Evolutionary conservation across 208 protist genomes (phyloP).

Genomic region (Angomonas ambiguus): DNA sequence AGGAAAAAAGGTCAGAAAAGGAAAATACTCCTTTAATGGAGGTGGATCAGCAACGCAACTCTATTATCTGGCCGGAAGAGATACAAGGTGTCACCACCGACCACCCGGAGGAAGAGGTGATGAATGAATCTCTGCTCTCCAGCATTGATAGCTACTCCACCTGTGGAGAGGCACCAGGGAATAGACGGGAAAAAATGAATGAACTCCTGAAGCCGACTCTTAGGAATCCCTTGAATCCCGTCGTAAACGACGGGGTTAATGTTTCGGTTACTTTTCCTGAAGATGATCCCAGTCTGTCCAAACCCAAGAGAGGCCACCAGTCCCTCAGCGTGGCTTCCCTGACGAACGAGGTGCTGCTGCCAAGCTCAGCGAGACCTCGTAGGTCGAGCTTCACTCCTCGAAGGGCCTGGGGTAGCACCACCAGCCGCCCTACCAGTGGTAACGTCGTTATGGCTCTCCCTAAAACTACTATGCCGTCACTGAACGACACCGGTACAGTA

Average conservation of each 20-base stretch:
- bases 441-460: background rate
- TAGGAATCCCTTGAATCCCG: background rate
- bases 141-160: conserved; percentile 10
- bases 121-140: conserved; percentile 18
- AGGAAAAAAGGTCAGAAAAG: background rate
- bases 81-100: background rate
- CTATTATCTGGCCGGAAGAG: background rate
- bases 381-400: background rate
- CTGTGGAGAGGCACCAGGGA: background rate
- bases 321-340: background rate
- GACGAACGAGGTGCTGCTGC: background rate
- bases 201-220: too few relatives aligned
- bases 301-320: background rate
- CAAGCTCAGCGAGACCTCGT: background rate
- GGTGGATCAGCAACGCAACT: background rate
- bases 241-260: background rate
- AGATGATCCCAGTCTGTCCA: background rate
- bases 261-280: background rate
- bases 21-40: background rate
- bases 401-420: background rate
- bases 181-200: background rate
- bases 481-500: background rate
- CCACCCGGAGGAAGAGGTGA: conserved; percentile 2
- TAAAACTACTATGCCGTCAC: background rate
- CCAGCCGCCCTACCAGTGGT: background rate